Evolutionary conservation across 192 early-diverging fungal species (phyloP).

Genomic region (Podila minutissima): DNA sequence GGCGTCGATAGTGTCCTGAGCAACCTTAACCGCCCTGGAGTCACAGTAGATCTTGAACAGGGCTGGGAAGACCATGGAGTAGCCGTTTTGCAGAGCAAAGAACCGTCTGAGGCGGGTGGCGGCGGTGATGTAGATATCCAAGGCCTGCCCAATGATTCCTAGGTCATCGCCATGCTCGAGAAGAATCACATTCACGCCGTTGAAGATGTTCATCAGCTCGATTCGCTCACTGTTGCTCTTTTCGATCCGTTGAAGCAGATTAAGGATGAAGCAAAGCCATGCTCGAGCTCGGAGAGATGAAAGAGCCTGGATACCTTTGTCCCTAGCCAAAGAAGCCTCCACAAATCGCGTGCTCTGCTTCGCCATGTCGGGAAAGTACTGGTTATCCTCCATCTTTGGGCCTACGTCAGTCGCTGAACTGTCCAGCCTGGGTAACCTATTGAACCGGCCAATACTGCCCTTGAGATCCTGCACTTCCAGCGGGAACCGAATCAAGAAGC

Average conservation of each 20-base stretch:
- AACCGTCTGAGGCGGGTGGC: conserved; percentile 60
- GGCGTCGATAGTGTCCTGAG: conserved; percentile 57
- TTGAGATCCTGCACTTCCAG: conserved; percentile 61
- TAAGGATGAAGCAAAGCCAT: conserved; percentile 64
- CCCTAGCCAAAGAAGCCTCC: background rate
- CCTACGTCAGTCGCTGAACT: background rate
- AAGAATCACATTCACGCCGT: conserved; percentile 61
- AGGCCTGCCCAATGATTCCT: conserved; percentile 59
- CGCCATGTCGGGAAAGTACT: conserved; percentile 53
- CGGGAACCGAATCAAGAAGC: conserved; percentile 60
- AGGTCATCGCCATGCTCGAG: conserved; percentile 58
- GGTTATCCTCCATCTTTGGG: conserved; percentile 23
- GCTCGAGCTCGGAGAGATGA: conserved; percentile 60
- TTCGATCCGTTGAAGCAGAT: conserved; percentile 58
- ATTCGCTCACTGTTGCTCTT: conserved; percentile 60
- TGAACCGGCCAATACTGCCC: conserved; percentile 57
- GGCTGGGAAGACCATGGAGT: conserved; percentile 58
- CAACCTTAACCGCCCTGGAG: conserved; percentile 33
- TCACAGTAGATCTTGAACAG: conserved; percentile 68
- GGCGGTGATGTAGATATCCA: conserved; percentile 59
- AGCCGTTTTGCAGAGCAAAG: conserved; percentile 63
- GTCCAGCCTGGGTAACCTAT: conserved; percentile 29
- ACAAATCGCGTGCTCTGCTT: conserved; percentile 13
- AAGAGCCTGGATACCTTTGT: conserved; percentile 18
- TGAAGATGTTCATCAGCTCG: conserved; percentile 58